Percentiles rank a stretch among this genome's conserved stretches.
Conservation (phyloP, 441 rosid genomes). For the Gossypium gossypioides region DNA sequence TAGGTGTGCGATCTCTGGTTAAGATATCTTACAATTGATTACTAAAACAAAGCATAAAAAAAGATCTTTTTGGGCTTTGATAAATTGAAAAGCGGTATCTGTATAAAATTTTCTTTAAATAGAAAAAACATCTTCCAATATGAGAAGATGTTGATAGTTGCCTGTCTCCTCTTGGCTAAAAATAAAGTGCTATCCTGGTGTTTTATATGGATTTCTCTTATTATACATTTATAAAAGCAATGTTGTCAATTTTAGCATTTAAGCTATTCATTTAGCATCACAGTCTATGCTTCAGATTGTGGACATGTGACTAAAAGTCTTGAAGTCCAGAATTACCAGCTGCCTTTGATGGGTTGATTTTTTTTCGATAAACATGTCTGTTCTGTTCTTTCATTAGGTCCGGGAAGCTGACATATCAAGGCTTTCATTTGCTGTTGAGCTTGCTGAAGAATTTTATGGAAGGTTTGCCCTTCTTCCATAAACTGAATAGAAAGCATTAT, state of each 20-base stretch:
- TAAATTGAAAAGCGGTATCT: conserved; percentile 4
- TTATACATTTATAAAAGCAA: neutral
- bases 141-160: neutral
- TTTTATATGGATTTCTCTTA: neutral
- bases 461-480: conserved; percentile 42
- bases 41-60: neutral
- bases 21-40: neutral
- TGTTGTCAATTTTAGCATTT: conserved; percentile 5
- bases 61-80: neutral
- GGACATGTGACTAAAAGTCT: neutral
- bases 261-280: neutral
- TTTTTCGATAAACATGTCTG: conserved; percentile 12
- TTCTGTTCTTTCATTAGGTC: conserved; percentile 41
- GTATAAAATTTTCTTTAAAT: neutral
- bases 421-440: conserved; percentile 95
- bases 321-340: neutral
- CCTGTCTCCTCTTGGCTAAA: neutral
- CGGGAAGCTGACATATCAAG: conserved; percentile 98
- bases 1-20: neutral
- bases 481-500: conserved; percentile 15
- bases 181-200: neutral
- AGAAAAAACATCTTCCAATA: neutral
- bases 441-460: conserved; percentile 99
- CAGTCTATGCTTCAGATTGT: conserved; percentile 1
- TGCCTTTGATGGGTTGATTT: conserved; percentile 13